phyloP scores from a whole-genome alignment of 768 basidiomycete species.

The Podaxis sp. region DNA sequence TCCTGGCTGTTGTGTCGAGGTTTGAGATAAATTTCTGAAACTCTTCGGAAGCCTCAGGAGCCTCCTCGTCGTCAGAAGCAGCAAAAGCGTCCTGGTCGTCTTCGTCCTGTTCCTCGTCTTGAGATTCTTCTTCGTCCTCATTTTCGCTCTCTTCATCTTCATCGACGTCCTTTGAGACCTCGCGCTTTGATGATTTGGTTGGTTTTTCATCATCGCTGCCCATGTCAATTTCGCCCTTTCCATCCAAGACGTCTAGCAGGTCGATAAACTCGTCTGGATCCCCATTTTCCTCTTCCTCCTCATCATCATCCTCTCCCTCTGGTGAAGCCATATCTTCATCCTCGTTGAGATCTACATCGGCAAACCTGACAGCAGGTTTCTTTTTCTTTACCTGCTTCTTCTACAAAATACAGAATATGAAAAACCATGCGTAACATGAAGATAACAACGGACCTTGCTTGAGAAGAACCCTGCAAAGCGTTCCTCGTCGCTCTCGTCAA shows the following conservation, averaged over 20 bases:
- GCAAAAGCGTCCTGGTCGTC: constrained; percentile 35
- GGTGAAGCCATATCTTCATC: constrained; percentile 39
- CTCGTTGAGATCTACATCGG: constrained; percentile 70
- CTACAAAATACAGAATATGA: constrained; percentile 19
- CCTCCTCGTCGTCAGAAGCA: constrained; percentile 51
- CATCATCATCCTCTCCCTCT: constrained; percentile 37
- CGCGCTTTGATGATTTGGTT: constrained; percentile 25
- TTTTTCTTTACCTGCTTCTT: constrained; percentile 27
- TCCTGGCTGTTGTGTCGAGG: constrained; percentile 60
- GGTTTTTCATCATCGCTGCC: constrained; percentile 37
- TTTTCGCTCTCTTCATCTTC: constrained; percentile 13
- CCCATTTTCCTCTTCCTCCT: constrained; percentile 48
- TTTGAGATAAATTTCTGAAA: constrained; percentile 72
- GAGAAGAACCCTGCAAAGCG: constrained; percentile 66
- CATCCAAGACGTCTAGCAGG: constrained; percentile 66
- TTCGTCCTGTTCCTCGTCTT: constrained; percentile 33
- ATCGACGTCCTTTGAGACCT: constrained; percentile 15
- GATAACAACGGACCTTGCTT: constrained; percentile 36
- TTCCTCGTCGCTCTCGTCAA: constrained; percentile 83
- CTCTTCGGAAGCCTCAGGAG: constrained; percentile 56
- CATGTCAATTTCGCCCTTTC: constrained; percentile 49
- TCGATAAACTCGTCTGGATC: constrained; percentile 61
- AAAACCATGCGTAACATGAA: constrained; percentile 1
- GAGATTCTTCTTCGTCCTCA: constrained; percentile 30
- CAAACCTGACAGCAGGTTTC: constrained; percentile 38